Conservation (phyloP, 2,329 filamentous ascomycete species). For the Epichloe typhina region DNA sequence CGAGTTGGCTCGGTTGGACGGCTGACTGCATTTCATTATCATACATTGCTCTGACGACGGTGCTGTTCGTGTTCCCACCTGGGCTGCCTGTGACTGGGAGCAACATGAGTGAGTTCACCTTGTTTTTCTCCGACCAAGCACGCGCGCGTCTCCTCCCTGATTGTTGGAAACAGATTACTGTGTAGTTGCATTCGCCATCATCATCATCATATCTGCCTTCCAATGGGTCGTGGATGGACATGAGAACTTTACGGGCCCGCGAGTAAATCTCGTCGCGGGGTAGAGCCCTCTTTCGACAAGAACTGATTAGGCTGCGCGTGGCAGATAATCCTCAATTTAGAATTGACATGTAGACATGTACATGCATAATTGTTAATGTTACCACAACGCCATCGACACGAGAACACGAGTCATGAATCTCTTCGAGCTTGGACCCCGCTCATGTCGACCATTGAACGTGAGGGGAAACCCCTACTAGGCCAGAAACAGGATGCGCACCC, state of each 20-base stretch:
- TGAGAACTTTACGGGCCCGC: constrained; percentile 27
- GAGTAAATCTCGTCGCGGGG: constrained; percentile 9
- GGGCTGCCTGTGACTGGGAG: constrained; percentile 46
- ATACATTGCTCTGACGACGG: constrained; percentile 53
- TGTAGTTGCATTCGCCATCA: constrained; percentile 31
- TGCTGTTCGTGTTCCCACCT: constrained; percentile 61
- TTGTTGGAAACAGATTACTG: constrained; percentile 23
- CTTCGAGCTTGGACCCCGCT: no score
- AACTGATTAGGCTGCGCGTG: background rate
- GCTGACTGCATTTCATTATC: constrained; percentile 34
- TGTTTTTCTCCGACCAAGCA: no score
- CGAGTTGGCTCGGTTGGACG: constrained; percentile 23
- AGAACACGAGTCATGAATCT: no score
- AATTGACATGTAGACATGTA: background rate
- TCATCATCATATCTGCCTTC: constrained; percentile 26
- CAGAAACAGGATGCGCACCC: no score
- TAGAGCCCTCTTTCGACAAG: background rate
- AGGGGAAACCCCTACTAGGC: no score
- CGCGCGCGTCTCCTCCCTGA: background rate
- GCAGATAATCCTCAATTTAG: background rate
- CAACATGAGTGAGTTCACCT: constrained; percentile 42
- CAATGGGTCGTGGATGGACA: constrained; percentile 34
- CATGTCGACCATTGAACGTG: no score
- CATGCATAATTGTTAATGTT: no score
- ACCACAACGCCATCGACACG: no score